Percentiles rank a stretch among this genome's conserved stretches.
phyloP scores from a whole-genome alignment of 2,329 filamentous ascomycete genomes.

The Tolypocladium tundrense region DNA sequence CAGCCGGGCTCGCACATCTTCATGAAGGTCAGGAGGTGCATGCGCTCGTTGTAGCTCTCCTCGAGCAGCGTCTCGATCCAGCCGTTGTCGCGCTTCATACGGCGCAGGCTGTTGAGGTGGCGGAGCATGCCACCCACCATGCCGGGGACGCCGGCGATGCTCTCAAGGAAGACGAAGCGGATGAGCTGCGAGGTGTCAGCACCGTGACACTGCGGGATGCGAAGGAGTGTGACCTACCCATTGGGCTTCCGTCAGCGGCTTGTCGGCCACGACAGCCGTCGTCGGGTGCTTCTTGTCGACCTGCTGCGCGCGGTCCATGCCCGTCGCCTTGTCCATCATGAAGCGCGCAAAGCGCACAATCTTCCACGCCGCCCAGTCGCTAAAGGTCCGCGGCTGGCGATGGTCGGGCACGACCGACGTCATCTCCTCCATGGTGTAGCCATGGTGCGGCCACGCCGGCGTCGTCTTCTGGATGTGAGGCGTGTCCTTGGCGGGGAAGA shows the following conservation, averaged over 20 bases:
- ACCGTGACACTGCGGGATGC: not conserved
- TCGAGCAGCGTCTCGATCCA: constrained; percentile 92
- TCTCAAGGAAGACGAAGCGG: constrained; percentile 87
- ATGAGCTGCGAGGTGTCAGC: constrained; percentile 38
- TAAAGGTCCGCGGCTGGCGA: constrained; percentile 58
- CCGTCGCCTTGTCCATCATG: constrained; percentile 73
- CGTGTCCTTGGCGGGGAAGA: constrained; percentile 54
- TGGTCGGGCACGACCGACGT: constrained; percentile 63
- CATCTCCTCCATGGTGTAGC: constrained; percentile 76
- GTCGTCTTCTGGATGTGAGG: constrained; percentile 51
- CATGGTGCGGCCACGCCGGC: constrained; percentile 59
- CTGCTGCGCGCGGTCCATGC: constrained; percentile 61
- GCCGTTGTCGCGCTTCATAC: constrained; percentile 86
- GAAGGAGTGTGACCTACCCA: constrained; percentile 40
- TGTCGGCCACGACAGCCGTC: constrained; percentile 38
- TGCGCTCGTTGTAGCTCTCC: constrained; percentile 85
- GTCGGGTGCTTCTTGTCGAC: constrained; percentile 48
- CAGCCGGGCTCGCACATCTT: constrained; percentile 66
- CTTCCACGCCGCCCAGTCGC: constrained; percentile 70
- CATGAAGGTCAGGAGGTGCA: constrained; percentile 88
- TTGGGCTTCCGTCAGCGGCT: constrained; percentile 70
- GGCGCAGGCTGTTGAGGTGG: constrained; percentile 73
- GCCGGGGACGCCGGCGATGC: constrained; percentile 86
- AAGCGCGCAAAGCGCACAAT: constrained; percentile 68
- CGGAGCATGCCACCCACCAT: constrained; percentile 96